A percentile compares a stretch with the other conserved stretches of the same genome.
These are phyloP conservation scores for Euptelea pleiosperma DNA, from an alignment of 164 flowering plant genomes.

Conservation along the genomic window DNA sequence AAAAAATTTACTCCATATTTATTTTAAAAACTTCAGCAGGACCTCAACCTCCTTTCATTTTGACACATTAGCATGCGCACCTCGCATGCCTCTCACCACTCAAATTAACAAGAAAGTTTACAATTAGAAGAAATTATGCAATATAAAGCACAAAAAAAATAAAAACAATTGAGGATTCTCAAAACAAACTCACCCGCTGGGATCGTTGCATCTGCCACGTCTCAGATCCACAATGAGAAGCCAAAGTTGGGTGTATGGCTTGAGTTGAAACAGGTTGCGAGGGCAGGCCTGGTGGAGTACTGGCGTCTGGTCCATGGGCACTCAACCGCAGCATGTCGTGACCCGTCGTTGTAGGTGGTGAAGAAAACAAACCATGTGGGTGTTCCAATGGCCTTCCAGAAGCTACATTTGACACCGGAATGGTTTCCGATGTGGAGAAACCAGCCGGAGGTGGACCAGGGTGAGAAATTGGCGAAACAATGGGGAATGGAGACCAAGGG, in stretches of 20 bases:
- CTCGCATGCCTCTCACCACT: too few relatives aligned
- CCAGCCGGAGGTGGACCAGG: too few relatives aligned
- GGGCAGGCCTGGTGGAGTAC: too few relatives aligned
- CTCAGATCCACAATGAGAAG: slow-evolving; percentile 40
- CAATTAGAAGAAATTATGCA: too few relatives aligned
- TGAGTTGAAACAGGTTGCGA: background rate
- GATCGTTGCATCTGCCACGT: slow-evolving; percentile 18
- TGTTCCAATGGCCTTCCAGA: background rate
- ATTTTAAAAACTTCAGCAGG: too few relatives aligned
- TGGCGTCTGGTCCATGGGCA: too few relatives aligned
- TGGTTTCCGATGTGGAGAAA: background rate
- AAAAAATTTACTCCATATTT: too few relatives aligned
- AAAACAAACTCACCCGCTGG: slow-evolving; percentile 10
- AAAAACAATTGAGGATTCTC: background rate
- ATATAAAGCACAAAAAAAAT: background rate
- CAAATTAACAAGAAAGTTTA: too few relatives aligned
- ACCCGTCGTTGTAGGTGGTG: too few relatives aligned
- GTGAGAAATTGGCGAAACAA: slow-evolving; percentile 3
- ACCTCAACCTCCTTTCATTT: too few relatives aligned
- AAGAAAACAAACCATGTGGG: background rate
- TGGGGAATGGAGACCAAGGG: slow-evolving; percentile 15
- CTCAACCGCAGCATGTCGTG: too few relatives aligned
- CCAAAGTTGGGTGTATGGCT: slow-evolving; percentile 14
- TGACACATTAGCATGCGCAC: too few relatives aligned
- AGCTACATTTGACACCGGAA: slow-evolving; percentile 2